Evolutionary conservation across 2,329 filamentous ascomycete genomes (phyloP), one percentile per base, ranked within the genome.

Genomic region (Fusarium solani-melongenae): DNA sequence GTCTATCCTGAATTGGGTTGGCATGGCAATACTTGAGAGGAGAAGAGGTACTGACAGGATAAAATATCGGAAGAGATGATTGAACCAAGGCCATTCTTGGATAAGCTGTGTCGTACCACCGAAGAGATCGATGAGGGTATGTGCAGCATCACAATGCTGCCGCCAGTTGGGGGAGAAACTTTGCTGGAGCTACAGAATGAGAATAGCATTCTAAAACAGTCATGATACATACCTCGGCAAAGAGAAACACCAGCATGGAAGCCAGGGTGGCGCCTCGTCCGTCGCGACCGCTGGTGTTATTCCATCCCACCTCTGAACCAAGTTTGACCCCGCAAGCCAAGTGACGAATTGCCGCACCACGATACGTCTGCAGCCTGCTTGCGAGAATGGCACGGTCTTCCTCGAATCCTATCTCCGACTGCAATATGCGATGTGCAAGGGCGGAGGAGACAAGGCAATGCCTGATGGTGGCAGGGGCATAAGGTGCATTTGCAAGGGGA

Each of bases 381-480:
- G 62, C 60, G 2, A 76, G 41, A 6, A 57, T 51, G 10, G 55
- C 38, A 1, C 63, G 57, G 29, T 73, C 63, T 9, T 68, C 34
- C 17, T 61, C 55, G 5, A 62, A 57, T 1, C 36, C 31, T 7
- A 69, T 31, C 41, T 68, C 53, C 2, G 27, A 51, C 34, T 74
- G 70, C 5, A 74, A 61, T 27, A 76, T 66, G 17, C 72, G 71
- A 59, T 76, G 73, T 2, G 65, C 67, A 15, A 76, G 36, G 1
- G 69, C 61, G 14, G 66, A 39, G 5, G 67, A 74, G 12, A 67
- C 58, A 14, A 76, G 44, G 34, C 56, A 67, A 20, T 76, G 67
- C 12, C 66, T 36, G 11, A 72, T 39, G 12, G 66, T 31, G 5
- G 57, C 41, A 11, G 61, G 67, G 39, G 70, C 46, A 10, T 65